These are phyloP conservation scores for Solanum hybrid DNA, from an alignment of 305 asterid genomes.

Conservation along the genomic window DNA sequence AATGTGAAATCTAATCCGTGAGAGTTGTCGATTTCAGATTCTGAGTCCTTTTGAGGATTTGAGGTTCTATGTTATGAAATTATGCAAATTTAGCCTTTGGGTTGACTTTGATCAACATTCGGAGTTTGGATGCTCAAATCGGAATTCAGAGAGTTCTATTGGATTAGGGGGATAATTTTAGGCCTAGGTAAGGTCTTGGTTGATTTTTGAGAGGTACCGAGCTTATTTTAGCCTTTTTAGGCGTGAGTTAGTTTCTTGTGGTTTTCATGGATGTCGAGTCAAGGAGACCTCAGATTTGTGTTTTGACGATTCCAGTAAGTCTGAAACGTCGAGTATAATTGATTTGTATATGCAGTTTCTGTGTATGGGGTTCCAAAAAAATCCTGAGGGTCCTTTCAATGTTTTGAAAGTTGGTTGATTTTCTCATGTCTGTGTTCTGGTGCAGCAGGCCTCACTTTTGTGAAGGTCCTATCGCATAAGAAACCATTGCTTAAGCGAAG, in stretches of 20 bases:
- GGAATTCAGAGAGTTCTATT: background rate
- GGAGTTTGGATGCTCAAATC: background rate
- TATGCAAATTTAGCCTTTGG: background rate
- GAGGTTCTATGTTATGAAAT: background rate
- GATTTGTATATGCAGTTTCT: background rate
- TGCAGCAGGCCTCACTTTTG: background rate
- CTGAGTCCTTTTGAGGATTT: background rate
- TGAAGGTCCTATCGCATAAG: too few species aligned
- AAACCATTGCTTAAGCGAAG: background rate
- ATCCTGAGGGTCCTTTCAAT: background rate
- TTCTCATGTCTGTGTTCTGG: background rate
- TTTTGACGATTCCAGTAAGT: background rate
- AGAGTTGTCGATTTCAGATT: too few species aligned
- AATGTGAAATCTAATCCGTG: too few species aligned
- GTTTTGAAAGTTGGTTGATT: background rate
- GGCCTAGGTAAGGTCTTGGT: background rate
- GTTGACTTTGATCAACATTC: background rate
- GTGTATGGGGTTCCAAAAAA: background rate
- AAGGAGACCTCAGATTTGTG: background rate
- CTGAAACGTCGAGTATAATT: background rate
- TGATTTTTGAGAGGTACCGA: background rate
- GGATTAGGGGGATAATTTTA: background rate
- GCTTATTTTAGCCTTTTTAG: too few species aligned
- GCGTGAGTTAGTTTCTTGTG: background rate
- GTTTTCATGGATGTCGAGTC: background rate